Percentiles rank a stretch among this genome's conserved stretches.
These are phyloP conservation scores for Diospyros lotus DNA, from an alignment of 148 eudicot species.

Conservation along the genomic window DNA sequence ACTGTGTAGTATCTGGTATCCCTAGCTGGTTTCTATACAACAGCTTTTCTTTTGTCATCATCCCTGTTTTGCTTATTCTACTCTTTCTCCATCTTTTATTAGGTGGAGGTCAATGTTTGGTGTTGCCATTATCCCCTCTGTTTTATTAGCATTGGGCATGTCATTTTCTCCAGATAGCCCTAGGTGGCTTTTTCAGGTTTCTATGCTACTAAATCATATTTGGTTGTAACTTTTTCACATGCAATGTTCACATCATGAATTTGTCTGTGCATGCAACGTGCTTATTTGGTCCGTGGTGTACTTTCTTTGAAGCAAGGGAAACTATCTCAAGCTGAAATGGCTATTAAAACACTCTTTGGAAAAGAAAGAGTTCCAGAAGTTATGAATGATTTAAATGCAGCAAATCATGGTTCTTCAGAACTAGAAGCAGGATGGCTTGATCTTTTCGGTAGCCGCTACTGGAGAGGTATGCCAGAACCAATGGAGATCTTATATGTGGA, in stretches of 20 bases:
- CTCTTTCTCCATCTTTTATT: slow-evolving; percentile 6
- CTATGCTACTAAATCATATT: slow-evolving; percentile 8
- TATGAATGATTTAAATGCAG: slow-evolving; percentile 64
- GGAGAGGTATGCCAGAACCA: slow-evolving; percentile 47
- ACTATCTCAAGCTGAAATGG: slow-evolving; percentile 64
- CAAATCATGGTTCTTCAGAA: slow-evolving; percentile 72
- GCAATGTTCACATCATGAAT: background rate
- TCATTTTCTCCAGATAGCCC: slow-evolving; percentile 95
- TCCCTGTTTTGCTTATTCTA: background rate
- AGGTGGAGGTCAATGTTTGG: slow-evolving; percentile 99
- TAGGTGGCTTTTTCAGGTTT: slow-evolving; percentile 93
- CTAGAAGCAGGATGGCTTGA: slow-evolving; percentile 97
- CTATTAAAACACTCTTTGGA: slow-evolving; percentile 59
- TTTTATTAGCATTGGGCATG: slow-evolving; percentile 90
- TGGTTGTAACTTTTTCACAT: background rate
- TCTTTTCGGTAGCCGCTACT: slow-evolving; percentile 77
- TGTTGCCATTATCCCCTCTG: slow-evolving; percentile 75
- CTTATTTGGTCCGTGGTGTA: background rate
- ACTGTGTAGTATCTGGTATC: background rate
- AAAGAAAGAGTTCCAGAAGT: slow-evolving; percentile 80
- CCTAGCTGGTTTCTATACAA: background rate
- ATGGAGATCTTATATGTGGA: too few relatives aligned
- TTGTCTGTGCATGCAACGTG: background rate
- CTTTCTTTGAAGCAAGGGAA: slow-evolving; percentile 74
- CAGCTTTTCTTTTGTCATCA: background rate